Evolutionary conservation across 768 basidiomycete species (phyloP).

Genomic region (Amanita muscaria): DNA sequence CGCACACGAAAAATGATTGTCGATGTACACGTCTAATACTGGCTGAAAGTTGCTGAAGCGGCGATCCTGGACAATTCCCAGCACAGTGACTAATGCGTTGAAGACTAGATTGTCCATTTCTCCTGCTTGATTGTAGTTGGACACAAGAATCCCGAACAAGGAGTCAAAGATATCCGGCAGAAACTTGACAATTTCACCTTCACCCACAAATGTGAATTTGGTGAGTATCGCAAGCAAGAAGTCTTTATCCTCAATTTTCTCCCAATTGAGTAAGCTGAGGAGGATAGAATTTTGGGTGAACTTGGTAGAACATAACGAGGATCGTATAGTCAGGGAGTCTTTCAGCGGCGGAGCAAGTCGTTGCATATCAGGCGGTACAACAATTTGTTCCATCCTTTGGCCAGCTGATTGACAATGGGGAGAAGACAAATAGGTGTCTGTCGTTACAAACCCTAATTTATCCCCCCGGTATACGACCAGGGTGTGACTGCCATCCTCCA

Average conservation of each 20-base stretch:
- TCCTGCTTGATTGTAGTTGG: slow-evolving; percentile 59
- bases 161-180: slow-evolving; percentile 87
- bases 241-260: slow-evolving; percentile 54
- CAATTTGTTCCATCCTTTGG: slow-evolving; percentile 52
- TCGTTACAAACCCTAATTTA: slow-evolving; percentile 47
- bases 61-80: slow-evolving; percentile 88
- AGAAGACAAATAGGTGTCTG: slow-evolving; percentile 65
- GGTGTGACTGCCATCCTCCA: slow-evolving; percentile 85
- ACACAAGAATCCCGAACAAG: slow-evolving; percentile 82
- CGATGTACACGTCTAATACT: slow-evolving; percentile 89
- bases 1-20: slow-evolving; percentile 77
- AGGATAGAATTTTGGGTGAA: slow-evolving; percentile 88
- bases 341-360: slow-evolving; percentile 59
- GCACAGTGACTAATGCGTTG: slow-evolving; percentile 82
- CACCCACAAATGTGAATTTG: slow-evolving; percentile 87
- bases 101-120: slow-evolving; percentile 85
- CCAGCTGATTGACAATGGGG: slow-evolving; percentile 51
- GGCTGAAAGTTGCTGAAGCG: slow-evolving; percentile 94
- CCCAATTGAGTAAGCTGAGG: slow-evolving; percentile 76
- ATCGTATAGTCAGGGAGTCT: slow-evolving; percentile 75
- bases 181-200: slow-evolving; percentile 93
- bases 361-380: slow-evolving; percentile 50
- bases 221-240: slow-evolving; percentile 62
- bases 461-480: slow-evolving; percentile 82
- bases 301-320: slow-evolving; percentile 85